phyloP scores from a whole-genome alignment of 352 stramenopile species.

The Globisporangium spinosum region DNA sequence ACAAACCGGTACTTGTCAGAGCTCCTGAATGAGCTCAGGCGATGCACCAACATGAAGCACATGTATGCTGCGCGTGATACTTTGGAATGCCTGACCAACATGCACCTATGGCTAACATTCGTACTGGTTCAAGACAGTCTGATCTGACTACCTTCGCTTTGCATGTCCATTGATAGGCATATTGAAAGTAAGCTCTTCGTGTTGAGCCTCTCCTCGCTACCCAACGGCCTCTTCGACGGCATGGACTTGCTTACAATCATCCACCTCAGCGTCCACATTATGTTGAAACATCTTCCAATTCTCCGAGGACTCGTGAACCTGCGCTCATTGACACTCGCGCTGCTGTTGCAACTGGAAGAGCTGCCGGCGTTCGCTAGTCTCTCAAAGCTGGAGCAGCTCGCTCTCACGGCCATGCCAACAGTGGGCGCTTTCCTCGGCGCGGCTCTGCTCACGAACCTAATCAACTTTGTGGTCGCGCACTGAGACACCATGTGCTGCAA shows the following conservation, averaged over 20 bases:
- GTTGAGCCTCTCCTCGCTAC: neutral
- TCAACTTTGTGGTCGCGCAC: slow-evolving; percentile 1
- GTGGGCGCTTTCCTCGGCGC: slow-evolving; percentile 12
- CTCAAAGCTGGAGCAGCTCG: neutral
- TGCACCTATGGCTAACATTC: too few species aligned
- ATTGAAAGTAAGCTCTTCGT: neutral
- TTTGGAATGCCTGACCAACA: too few species aligned
- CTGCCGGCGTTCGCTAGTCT: neutral
- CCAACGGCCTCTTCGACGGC: neutral
- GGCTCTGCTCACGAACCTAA: neutral
- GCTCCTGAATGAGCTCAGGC: slow-evolving; percentile 22
- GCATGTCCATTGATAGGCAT: neutral
- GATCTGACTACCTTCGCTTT: too few species aligned
- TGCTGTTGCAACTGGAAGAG: neutral
- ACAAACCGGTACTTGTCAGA: slow-evolving; percentile 27
- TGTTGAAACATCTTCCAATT: neutral
- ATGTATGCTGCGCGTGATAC: slow-evolving; percentile 22
- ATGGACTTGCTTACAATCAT: neutral
- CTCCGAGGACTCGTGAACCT: slow-evolving; percentile 3
- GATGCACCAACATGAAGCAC: slow-evolving; percentile 29
- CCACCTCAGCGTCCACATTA: neutral
- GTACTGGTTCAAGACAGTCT: too few species aligned
- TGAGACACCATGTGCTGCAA: slow-evolving; percentile 17
- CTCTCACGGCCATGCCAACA: neutral
- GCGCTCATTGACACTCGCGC: neutral